phyloP scores from a whole-genome alignment of 2,329 filamentous ascomycete genomes.

The Ophiostoma himal-ulmi region DNA sequence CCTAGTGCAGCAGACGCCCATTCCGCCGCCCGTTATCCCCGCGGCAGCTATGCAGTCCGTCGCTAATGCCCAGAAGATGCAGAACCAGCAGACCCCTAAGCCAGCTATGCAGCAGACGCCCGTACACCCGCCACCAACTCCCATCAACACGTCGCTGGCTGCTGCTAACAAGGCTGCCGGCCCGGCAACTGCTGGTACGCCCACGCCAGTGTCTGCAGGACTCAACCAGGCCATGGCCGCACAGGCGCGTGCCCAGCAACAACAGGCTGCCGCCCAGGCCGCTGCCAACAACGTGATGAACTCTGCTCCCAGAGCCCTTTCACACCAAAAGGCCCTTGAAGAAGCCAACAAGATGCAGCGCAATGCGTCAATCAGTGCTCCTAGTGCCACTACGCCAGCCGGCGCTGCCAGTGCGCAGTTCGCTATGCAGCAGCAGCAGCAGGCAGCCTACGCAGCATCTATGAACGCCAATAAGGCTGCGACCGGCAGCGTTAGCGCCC shows the following conservation, averaged over 20 bases:
- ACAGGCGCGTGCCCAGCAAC: slow-evolving; percentile 1
- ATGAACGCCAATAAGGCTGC: slow-evolving; percentile 5
- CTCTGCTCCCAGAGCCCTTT: slow-evolving; percentile 40
- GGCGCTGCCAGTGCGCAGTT: slow-evolving; percentile 16
- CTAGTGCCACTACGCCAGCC: slow-evolving; percentile 14
- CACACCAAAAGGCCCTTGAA: slow-evolving; percentile 46
- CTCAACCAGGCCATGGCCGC: slow-evolving; percentile 7
- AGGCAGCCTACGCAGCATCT: slow-evolving; percentile 42
- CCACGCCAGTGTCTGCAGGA: slow-evolving; percentile 41
- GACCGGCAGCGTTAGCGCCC: slow-evolving; percentile 8
- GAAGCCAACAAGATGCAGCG: slow-evolving; percentile 39
- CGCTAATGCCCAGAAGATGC: slow-evolving; percentile 19
- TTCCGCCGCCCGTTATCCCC: slow-evolving; percentile 27
- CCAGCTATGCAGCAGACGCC: slow-evolving; percentile 27
- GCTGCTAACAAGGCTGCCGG: slow-evolving; percentile 34
- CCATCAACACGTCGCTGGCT: slow-evolving; percentile 46
- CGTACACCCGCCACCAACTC: slow-evolving; percentile 34
- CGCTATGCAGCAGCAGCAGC: slow-evolving; percentile 48
- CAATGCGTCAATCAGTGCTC: background rate
- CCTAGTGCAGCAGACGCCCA: slow-evolving; percentile 25
- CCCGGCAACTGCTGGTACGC: slow-evolving; percentile 38
- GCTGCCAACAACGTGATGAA: slow-evolving; percentile 29
- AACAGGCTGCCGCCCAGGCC: slow-evolving; percentile 15
- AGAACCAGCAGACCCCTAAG: slow-evolving; percentile 27
- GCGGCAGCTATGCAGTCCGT: slow-evolving; percentile 23